These are phyloP conservation scores for Mycena vulgaris DNA, from an alignment of 768 basidiomycete species.

Conservation along the genomic window DNA sequence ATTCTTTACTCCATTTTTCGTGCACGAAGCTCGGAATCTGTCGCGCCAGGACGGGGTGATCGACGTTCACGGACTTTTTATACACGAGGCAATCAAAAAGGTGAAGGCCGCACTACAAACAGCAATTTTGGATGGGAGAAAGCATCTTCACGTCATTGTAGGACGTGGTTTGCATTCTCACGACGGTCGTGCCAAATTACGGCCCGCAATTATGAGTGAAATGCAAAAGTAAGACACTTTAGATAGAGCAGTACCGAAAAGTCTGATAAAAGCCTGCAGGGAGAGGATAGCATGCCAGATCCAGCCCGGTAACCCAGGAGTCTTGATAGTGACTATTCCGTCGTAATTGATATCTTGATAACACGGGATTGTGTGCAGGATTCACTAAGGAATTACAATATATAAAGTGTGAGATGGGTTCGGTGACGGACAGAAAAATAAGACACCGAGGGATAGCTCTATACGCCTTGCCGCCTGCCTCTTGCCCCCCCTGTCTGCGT, in stretches of 20 bases:
- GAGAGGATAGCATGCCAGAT: conserved; percentile 76
- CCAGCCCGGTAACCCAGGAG: conserved; percentile 84
- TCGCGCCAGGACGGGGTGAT: conserved; percentile 52
- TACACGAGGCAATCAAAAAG: conserved; percentile 60
- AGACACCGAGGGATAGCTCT: conserved; percentile 7
- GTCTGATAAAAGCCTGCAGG: conserved; percentile 54
- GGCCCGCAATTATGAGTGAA: conserved; percentile 82
- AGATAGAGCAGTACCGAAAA: not conserved
- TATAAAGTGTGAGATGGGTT: not conserved
- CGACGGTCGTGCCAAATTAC: conserved; percentile 81
- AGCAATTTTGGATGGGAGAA: conserved; percentile 51
- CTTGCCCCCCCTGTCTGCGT: conserved; percentile 41
- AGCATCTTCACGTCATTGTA: conserved; percentile 61
- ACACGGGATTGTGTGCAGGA: not conserved
- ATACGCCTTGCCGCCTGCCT: conserved; percentile 36
- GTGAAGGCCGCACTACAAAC: conserved; percentile 61
- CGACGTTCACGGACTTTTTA: conserved; percentile 67
- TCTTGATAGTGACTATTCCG: conserved; percentile 67
- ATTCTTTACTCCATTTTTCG: conserved; percentile 13
- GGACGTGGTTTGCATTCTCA: conserved; percentile 90
- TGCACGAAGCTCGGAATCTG: conserved; percentile 56
- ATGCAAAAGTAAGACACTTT: conserved; percentile 71
- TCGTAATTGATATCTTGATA: not conserved
- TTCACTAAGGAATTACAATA: not conserved
- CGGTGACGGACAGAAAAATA: not conserved